Percentiles rank a stretch among this genome's conserved stretches.
phyloP scores from a whole-genome alignment of 352 stramenopile genomes.

The Globisporangium splendens region DNA sequence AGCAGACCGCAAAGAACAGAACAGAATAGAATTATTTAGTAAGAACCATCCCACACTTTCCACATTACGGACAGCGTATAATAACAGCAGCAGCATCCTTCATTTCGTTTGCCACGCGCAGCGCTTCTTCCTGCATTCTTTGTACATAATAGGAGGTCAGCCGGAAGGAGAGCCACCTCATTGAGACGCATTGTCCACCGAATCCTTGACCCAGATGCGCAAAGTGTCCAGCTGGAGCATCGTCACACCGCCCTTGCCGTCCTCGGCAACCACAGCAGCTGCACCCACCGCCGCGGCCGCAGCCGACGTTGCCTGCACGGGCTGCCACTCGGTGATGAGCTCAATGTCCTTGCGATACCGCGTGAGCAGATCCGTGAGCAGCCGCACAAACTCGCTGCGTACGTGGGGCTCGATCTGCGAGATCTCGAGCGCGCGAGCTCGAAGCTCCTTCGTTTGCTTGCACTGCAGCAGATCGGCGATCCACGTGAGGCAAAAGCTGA shows the following conservation, averaged over 20 bases:
- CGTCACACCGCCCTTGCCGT: slow-evolving; percentile 11
- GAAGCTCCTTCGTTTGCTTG: slow-evolving; percentile 56
- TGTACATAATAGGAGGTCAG: too few species aligned
- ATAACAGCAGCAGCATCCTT: too few species aligned
- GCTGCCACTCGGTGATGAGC: slow-evolving; percentile 68
- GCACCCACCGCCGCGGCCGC: too few species aligned
- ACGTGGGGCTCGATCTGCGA: slow-evolving; percentile 65
- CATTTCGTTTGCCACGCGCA: too few species aligned
- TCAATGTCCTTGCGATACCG: slow-evolving; percentile 66
- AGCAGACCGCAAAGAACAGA: too few species aligned
- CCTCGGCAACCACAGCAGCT: slow-evolving; percentile 9
- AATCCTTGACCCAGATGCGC: slow-evolving; percentile 71
- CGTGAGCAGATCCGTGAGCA: slow-evolving; percentile 50
- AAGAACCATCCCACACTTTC: too few species aligned
- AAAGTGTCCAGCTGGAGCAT: slow-evolving; percentile 53
- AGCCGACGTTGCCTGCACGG: slow-evolving; percentile 22
- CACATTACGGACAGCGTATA: too few species aligned
- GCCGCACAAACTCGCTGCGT: slow-evolving; percentile 60
- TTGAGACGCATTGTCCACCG: neutral
- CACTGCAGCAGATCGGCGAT: slow-evolving; percentile 70
- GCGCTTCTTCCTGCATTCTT: too few species aligned
- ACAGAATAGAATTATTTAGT: too few species aligned
- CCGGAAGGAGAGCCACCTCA: neutral
- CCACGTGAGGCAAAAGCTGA: slow-evolving; percentile 78
- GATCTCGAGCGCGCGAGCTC: slow-evolving; percentile 65